Conservation (phyloP, 345 rosid species). For the Toxicodendron radicans region DNA sequence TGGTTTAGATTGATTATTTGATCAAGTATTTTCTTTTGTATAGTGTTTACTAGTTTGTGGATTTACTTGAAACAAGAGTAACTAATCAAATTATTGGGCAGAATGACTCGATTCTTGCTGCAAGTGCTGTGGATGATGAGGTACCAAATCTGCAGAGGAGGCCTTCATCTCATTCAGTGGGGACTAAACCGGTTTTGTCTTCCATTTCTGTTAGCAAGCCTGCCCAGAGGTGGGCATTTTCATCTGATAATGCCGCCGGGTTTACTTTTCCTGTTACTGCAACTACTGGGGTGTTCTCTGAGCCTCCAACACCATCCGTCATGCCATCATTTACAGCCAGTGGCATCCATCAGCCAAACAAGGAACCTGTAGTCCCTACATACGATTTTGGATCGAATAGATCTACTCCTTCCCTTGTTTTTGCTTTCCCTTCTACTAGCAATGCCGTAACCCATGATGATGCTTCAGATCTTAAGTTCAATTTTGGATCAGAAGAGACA, state of each 20-base stretch:
- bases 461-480: conserved; percentile 54
- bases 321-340: conserved; percentile 41
- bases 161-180: conserved; percentile 45
- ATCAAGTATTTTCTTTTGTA: background rate
- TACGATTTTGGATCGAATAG: conserved; percentile 55
- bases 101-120: conserved; percentile 37
- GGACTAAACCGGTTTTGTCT: conserved; percentile 57
- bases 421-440: conserved; percentile 69
- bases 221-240: conserved; percentile 43
- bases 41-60: background rate
- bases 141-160: conserved; percentile 35
- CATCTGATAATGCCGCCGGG: conserved; percentile 51
- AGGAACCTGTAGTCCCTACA: conserved; percentile 48
- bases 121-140: conserved; percentile 31
- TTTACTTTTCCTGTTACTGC: conserved; percentile 75
- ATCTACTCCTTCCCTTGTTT: conserved; percentile 45
- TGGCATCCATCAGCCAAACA: conserved; percentile 31
- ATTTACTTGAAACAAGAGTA: conserved; percentile 17
- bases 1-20: background rate
- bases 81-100: conserved; percentile 27
- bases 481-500: conserved; percentile 58
- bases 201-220: conserved; percentile 58
- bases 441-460: conserved; percentile 33
- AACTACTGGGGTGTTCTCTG: conserved; percentile 49
- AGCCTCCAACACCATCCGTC: conserved; percentile 88